Evolutionary conservation across 73 alveolate genomes (phyloP).

Genomic region (Paramecium octaurelia): DNA sequence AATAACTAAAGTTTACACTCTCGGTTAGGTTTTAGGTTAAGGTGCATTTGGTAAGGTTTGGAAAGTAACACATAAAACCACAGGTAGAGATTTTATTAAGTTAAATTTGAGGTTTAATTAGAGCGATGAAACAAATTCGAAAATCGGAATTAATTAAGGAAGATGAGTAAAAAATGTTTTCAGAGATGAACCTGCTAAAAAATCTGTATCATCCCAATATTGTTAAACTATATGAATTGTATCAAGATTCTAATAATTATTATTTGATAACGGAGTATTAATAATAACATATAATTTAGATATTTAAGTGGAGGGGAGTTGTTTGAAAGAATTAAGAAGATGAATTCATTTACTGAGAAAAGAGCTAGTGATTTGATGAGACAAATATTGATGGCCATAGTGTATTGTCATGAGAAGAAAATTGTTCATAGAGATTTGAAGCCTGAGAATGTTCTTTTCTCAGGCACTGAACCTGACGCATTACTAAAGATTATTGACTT

Average conservation of each 20-base stretch:
- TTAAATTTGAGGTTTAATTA: conserved; percentile 35
- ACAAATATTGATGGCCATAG: conserved; percentile 69
- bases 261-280: conserved; percentile 83
- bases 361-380: conserved; percentile 67
- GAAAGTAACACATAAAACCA: conserved; percentile 38
- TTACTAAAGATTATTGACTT: conserved; percentile 69
- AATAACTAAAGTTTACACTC: background rate
- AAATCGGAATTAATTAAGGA: conserved; percentile 66
- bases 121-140: conserved; percentile 89
- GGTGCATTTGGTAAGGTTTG: conserved; percentile 45
- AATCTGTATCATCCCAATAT: conserved; percentile 89
- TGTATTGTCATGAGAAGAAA: conserved; percentile 68
- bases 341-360: conserved; percentile 65
- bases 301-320: conserved; percentile 66
- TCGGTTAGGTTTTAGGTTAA: conserved; percentile 22
- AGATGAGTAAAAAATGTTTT: conserved; percentile 48
- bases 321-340: conserved; percentile 65
- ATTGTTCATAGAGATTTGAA: conserved; percentile 72
- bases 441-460: conserved; percentile 66
- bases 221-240: conserved; percentile 83
- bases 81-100: background rate
- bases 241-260: conserved; percentile 77
- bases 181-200: conserved; percentile 81
- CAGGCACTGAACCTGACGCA: conserved; percentile 59
- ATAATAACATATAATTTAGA: background rate